These are phyloP conservation scores for Quercus cerris DNA, from an alignment of 306 rosid species.

Conservation along the genomic window DNA sequence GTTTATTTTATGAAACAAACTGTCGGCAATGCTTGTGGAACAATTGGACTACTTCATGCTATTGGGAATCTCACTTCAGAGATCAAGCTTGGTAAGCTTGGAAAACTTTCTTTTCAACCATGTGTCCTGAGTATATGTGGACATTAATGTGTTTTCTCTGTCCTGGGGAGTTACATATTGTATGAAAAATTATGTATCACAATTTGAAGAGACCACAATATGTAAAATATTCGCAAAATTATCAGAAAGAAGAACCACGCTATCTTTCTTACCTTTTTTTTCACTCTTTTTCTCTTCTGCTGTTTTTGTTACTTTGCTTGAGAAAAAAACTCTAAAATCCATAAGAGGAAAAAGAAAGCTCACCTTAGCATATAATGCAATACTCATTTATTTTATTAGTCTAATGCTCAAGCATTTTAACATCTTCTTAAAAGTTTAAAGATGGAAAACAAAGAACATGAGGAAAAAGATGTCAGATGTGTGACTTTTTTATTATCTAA, in stretches of 20 bases:
- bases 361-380: not conserved
- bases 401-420: not conserved
- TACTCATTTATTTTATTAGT: too few relatives aligned
- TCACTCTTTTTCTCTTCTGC: not conserved
- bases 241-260: not conserved
- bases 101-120: not conserved
- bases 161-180: not conserved
- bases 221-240: not conserved
- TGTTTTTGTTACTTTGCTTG: not conserved
- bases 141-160: not conserved
- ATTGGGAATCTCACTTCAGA: slow-evolving; percentile 78
- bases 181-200: not conserved
- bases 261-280: not conserved
- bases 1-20: slow-evolving; percentile 92
- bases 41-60: slow-evolving; percentile 95
- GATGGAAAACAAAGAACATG: not conserved
- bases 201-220: not conserved
- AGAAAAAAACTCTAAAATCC: not conserved
- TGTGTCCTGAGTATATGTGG: not conserved
- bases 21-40: slow-evolving; percentile 96
- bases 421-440: not conserved
- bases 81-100: slow-evolving; percentile 67
- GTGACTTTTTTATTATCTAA: not conserved
- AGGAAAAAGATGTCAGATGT: too few relatives aligned
- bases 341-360: not conserved